Evolutionary conservation across 305 asterid species (phyloP).

Genomic region (Rubia tinctorum): DNA sequence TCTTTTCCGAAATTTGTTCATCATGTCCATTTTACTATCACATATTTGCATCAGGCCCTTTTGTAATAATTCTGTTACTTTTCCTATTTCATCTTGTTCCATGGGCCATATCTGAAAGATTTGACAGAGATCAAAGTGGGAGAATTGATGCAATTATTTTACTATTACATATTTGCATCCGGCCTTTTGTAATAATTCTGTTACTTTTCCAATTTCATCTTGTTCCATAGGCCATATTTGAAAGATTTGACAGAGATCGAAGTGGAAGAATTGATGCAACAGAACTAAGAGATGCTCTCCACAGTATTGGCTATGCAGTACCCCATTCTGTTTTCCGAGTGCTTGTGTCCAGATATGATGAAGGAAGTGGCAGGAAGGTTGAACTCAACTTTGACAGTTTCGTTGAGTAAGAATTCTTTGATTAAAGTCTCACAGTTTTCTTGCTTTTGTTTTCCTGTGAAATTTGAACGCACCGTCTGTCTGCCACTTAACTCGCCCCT

Average conservation of each 20-base stretch:
- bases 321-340: constrained; percentile 73
- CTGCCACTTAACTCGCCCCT: constrained; percentile 8
- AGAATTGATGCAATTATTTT: constrained; percentile 47
- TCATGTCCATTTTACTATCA: background rate
- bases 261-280: constrained; percentile 72
- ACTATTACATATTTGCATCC: no score
- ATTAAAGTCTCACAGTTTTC: constrained; percentile 9
- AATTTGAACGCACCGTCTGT: background rate
- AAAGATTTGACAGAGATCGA: constrained; percentile 72
- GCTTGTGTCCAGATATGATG: constrained; percentile 67
- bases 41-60: background rate
- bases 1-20: background rate
- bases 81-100: background rate
- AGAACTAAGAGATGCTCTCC: constrained; percentile 75
- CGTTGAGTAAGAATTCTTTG: constrained; percentile 61
- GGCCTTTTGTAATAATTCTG: background rate
- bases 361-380: constrained; percentile 53
- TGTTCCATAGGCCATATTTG: constrained; percentile 52
- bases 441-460: background rate
- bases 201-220: background rate
- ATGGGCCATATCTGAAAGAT: constrained; percentile 68
- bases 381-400: constrained; percentile 74
- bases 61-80: background rate
- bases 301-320: constrained; percentile 68
- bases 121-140: constrained; percentile 78